phyloP scores from a whole-genome alignment of 768 basidiomycete species.

The Phylloporus arenicola region DNA sequence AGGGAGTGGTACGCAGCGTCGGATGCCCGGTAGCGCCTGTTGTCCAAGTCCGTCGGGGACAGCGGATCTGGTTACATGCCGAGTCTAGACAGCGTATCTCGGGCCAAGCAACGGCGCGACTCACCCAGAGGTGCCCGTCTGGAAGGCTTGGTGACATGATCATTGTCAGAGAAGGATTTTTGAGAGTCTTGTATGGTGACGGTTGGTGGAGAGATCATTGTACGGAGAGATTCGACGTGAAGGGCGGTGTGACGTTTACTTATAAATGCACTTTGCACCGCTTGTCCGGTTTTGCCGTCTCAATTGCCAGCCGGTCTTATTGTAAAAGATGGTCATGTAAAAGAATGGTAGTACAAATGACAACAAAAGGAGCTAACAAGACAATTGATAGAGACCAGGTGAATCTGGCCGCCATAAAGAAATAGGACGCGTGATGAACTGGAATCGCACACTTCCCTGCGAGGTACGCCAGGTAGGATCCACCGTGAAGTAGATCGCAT shows the following conservation, averaged over 20 bases:
- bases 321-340: constrained; percentile 8
- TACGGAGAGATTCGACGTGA: background rate
- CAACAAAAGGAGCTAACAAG: background rate
- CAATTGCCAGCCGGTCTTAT: constrained; percentile 1
- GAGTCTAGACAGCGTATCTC: background rate
- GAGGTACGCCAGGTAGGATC: constrained; percentile 22
- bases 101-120: constrained; percentile 4
- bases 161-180: background rate
- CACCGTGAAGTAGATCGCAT: constrained; percentile 27
- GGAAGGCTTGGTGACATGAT: constrained; percentile 1
- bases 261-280: constrained; percentile 29
- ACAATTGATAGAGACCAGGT: too few relatives aligned
- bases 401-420: constrained; percentile 12
- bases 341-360: constrained; percentile 1
- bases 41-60: constrained; percentile 19
- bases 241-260: background rate
- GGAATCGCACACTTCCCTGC: constrained; percentile 16
- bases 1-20: constrained; percentile 8
- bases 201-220: constrained; percentile 19
- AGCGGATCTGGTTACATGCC: constrained; percentile 21
- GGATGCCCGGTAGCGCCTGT: constrained; percentile 6
- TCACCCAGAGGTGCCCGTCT: constrained; percentile 25
- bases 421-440: constrained; percentile 18
- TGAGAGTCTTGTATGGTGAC: background rate
- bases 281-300: constrained; percentile 4